Evolutionary conservation across 306 rosid species (phyloP), one percentile per base, ranked within the genome.

Genomic region (Acmispon strigosus): DNA sequence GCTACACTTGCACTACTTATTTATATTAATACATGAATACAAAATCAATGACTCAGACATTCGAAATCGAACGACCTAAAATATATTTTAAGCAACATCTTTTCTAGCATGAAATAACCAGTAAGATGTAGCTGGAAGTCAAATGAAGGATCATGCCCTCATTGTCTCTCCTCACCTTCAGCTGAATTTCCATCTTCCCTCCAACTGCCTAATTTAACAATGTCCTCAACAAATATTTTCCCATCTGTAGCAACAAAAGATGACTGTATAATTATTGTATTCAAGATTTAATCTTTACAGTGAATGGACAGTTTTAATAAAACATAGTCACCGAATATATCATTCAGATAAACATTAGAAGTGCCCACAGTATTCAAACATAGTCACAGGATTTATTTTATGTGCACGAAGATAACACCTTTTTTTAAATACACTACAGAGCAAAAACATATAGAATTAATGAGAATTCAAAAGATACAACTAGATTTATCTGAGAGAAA

Each of bases 191-290:
- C 78, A 78, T 92, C 98, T 79, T 90, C 89, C 37, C 68, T 84
- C 80, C 88, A 75, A 80, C 88, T 74, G 44, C 98, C 97, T 83
- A 93, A 76, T 75, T 76, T 93, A 48, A 93, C 92, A 74, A 93
- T 93, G 81, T 93, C 98, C 74, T 93, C 98, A 9, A 93, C 98
- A 56, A 90, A 90, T 79, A 93, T 93, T 76, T 88, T 93, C 52
- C 98, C 98, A 75, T 93, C 98, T 93, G 91, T 62, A 47, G 47
- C 74, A 76, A 57, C 52, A 50, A 76, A 75, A 34, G 16, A 39
- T 6, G 16, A 73, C 20, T n/a, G 36, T 16, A 68, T 61, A 22
- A 54, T 52, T 32, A 56, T 45, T 50, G 64, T 36, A 56, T 60
- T 82, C 59, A n/a, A 51, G 65, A 69, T 68, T 24, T 54, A 16